Conservation (phyloP, 139 green algal genomes). For the Chlamydomonas sp. region DNA sequence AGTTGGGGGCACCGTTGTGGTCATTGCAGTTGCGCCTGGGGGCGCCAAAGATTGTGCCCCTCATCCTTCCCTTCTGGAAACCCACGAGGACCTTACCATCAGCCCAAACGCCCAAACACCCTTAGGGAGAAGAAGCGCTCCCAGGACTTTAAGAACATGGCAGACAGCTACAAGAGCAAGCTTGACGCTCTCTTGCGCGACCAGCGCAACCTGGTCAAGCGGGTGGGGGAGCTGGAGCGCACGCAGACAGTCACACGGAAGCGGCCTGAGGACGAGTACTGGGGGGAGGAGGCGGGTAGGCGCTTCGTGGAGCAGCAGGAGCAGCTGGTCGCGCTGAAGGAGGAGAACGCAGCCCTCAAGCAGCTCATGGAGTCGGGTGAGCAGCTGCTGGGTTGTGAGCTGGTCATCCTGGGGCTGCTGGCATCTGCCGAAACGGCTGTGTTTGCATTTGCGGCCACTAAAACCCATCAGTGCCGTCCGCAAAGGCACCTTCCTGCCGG, state of each 20-base stretch:
- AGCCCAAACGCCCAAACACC: too few relatives aligned
- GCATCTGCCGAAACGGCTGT: too few relatives aligned
- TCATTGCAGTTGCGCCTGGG: too few relatives aligned
- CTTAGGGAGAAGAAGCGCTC: constrained; percentile 60
- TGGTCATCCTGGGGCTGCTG: too few relatives aligned
- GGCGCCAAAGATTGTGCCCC: too few relatives aligned
- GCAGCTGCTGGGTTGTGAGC: neutral
- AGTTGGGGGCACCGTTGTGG: too few relatives aligned
- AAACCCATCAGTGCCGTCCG: too few relatives aligned
- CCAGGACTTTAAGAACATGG: constrained; percentile 46
- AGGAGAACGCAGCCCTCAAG: constrained; percentile 53
- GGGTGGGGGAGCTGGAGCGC: constrained; percentile 51
- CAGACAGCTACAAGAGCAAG: constrained; percentile 55
- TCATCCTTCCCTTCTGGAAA: too few relatives aligned
- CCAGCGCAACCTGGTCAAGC: constrained; percentile 64
- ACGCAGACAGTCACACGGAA: neutral
- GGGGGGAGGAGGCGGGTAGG: constrained; percentile 60
- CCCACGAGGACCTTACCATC: neutral
- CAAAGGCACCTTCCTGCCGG: too few relatives aligned
- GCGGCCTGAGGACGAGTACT: constrained; percentile 62
- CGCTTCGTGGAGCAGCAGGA: constrained; percentile 75
- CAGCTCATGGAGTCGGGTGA: constrained; percentile 44
- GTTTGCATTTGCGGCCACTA: too few relatives aligned
- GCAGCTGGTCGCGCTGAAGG: constrained; percentile 63
- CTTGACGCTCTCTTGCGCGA: constrained; percentile 61